phyloP scores from a whole-genome alignment of 169 alveolate genomes.

The Babesia divergens region DNA sequence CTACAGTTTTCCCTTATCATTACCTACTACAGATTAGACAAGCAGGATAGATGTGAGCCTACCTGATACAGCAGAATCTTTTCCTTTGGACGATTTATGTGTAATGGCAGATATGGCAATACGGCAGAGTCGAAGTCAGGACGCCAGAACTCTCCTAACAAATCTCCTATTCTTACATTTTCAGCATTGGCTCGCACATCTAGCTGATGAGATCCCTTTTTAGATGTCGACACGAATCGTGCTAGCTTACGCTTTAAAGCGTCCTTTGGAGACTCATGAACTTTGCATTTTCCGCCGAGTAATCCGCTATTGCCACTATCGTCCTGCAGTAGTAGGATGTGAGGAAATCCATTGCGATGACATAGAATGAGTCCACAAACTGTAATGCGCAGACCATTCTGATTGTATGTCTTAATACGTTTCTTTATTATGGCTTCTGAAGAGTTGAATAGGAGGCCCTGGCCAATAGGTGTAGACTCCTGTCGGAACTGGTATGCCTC shows the following conservation, averaged over 20 bases:
- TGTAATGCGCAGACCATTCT: constrained; percentile 68
- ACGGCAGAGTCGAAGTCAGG: constrained; percentile 64
- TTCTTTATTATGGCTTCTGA: constrained; percentile 30
- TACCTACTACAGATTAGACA: constrained; percentile 5
- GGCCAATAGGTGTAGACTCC: constrained; percentile 33
- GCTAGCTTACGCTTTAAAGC: constrained; percentile 63
- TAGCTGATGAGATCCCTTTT: constrained; percentile 21
- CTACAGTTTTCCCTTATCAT: constrained; percentile 26
- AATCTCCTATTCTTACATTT: constrained; percentile 67
- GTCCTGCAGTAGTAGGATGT: constrained; percentile 48
- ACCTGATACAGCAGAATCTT: constrained; percentile 64
- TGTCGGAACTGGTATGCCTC: constrained; percentile 31
- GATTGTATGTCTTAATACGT: constrained; percentile 63
- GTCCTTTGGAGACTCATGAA: constrained; percentile 69
- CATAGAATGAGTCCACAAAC: constrained; percentile 70
- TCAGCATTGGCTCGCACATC: constrained; percentile 52
- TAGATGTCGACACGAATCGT: constrained; percentile 47
- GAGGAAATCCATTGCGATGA: constrained; percentile 72
- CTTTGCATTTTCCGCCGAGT: constrained; percentile 70
- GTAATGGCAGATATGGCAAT: constrained; percentile 72
- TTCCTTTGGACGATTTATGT: constrained; percentile 69
- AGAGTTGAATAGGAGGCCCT: constrained; percentile 30
- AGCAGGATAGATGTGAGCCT: not conserved
- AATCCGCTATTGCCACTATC: constrained; percentile 53
- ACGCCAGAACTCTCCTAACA: constrained; percentile 74